Evolutionary conservation across 306 rosid species (phyloP).

Genomic region (Lathyrus oleraceus): DNA sequence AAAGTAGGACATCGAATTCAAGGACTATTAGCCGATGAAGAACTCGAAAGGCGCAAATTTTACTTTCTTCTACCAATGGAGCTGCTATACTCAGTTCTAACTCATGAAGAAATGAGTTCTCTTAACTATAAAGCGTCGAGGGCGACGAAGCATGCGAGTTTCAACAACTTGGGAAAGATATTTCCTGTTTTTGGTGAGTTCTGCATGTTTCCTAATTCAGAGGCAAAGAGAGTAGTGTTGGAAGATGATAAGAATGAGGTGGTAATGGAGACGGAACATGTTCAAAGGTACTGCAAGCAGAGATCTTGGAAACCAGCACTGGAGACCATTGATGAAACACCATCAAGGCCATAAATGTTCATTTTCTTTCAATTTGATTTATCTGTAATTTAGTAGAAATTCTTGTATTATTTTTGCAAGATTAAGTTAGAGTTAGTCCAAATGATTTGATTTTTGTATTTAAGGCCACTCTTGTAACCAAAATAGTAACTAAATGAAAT

Average conservation of each 20-base stretch:
- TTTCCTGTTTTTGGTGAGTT: conserved; percentile 68
- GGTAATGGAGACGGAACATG: conserved; percentile 35
- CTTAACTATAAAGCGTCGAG: conserved; percentile 60
- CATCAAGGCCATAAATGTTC: conserved; percentile 32
- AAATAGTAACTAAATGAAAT: not conserved
- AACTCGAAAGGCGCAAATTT: conserved; percentile 53
- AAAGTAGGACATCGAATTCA: conserved; percentile 72
- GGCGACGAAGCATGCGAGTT: conserved; percentile 54
- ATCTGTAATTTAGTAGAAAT: conserved; percentile 27
- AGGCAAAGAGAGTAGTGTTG: conserved; percentile 39
- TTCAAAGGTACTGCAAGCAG: conserved; percentile 60
- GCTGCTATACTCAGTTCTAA: conserved; percentile 75
- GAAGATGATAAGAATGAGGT: conserved; percentile 17
- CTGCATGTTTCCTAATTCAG: conserved; percentile 54
- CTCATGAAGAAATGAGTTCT: conserved; percentile 72
- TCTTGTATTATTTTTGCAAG: conserved; percentile 33
- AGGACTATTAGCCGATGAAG: conserved; percentile 69
- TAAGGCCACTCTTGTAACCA: not conserved
- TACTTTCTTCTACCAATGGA: conserved; percentile 92
- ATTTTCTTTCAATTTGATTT: conserved; percentile 6
- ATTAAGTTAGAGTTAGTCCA: conserved; percentile 27
- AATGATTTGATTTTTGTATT: not conserved
- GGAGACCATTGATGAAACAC: conserved; percentile 79
- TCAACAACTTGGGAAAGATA: conserved; percentile 62
- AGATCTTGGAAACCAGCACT: conserved; percentile 89